Percentiles rank a stretch among this genome's conserved stretches.
Evolutionary conservation across 164 flowering plant genomes (phyloP).

Genomic region (Akebia trifoliata): DNA sequence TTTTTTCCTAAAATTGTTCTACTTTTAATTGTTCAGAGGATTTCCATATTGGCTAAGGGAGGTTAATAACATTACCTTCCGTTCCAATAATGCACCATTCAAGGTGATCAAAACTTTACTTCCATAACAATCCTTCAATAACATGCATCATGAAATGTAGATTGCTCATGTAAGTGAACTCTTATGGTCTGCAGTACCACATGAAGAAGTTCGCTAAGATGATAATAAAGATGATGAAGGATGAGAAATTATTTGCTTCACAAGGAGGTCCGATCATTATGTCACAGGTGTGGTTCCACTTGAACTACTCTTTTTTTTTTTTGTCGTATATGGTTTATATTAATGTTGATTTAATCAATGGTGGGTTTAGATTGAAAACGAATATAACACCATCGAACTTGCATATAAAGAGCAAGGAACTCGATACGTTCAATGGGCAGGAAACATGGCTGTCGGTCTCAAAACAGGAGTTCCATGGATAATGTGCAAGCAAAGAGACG

Average conservation of each 20-base stretch:
- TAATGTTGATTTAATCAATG: not conserved
- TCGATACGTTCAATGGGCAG: conserved; percentile 84
- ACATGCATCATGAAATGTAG: too few species aligned
- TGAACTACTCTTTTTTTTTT: not conserved
- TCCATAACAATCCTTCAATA: too few species aligned
- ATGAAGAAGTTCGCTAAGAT: conserved; percentile 40
- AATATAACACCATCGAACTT: conserved; percentile 61
- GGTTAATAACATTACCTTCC: conserved; percentile 49
- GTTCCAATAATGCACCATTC: conserved; percentile 54
- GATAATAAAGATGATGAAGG: conserved; percentile 39
- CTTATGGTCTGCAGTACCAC: conserved; percentile 29
- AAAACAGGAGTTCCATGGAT: conserved; percentile 85
- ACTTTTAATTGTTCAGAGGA: conserved; percentile 41
- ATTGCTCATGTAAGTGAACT: not conserved
- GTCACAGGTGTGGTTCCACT: conserved; percentile 30
- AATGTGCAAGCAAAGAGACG: conserved; percentile 96
- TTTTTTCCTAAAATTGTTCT: not conserved
- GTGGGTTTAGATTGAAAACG: conserved; percentile 79
- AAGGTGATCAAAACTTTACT: conserved; percentile 33
- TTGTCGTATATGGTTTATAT: not conserved
- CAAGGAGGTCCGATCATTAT: conserved; percentile 67
- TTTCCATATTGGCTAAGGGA: conserved; percentile 80
- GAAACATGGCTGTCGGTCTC: conserved; percentile 46
- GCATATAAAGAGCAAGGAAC: conserved; percentile 48
- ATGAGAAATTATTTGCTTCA: conserved; percentile 40